Percentiles rank a stretch among this genome's conserved stretches.
phyloP scores from a whole-genome alignment of 2,329 filamentous ascomycete genomes.

The Raffaelea albimanens region DNA sequence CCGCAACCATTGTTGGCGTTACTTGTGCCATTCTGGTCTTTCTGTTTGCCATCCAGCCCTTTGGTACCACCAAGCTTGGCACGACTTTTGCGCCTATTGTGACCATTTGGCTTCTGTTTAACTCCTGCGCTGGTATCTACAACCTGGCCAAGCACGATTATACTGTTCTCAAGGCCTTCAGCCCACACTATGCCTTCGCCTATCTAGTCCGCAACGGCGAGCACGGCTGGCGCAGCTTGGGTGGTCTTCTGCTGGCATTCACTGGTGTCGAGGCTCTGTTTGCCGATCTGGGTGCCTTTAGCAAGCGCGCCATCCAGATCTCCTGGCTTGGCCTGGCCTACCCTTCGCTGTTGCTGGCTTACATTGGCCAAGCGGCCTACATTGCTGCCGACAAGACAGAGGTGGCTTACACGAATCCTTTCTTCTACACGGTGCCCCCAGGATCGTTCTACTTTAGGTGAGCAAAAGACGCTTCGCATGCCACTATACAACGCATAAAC shows the following conservation, averaged over 20 bases:
- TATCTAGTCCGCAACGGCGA: slow-evolving; percentile 51
- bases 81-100: slow-evolving; percentile 56
- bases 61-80: slow-evolving; percentile 53
- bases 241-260: slow-evolving; percentile 65
- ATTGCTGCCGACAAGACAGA: slow-evolving; percentile 46
- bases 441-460: slow-evolving; percentile 53
- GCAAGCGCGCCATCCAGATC: slow-evolving; percentile 58
- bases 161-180: slow-evolving; percentile 47
- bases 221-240: slow-evolving; percentile 54
- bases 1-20: slow-evolving; percentile 50
- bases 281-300: slow-evolving; percentile 69
- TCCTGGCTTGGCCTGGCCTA: slow-evolving; percentile 62
- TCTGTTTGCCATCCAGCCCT: slow-evolving; percentile 55
- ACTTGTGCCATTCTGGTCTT: slow-evolving; percentile 55
- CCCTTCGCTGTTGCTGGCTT: slow-evolving; percentile 56
- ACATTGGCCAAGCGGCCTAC: slow-evolving; percentile 66
- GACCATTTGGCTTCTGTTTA: slow-evolving; percentile 57
- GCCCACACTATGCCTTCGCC: slow-evolving; percentile 47
- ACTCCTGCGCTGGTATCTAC: slow-evolving; percentile 54
- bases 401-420: slow-evolving; percentile 60
- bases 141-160: slow-evolving; percentile 43
- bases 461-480: neutral
- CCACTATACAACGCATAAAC: too few species aligned
- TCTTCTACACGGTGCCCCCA: slow-evolving; percentile 60
- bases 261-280: slow-evolving; percentile 74